phyloP scores from a whole-genome alignment of 371 early-diverging fungal species.

The Conidiobolus incongruus region DNA sequence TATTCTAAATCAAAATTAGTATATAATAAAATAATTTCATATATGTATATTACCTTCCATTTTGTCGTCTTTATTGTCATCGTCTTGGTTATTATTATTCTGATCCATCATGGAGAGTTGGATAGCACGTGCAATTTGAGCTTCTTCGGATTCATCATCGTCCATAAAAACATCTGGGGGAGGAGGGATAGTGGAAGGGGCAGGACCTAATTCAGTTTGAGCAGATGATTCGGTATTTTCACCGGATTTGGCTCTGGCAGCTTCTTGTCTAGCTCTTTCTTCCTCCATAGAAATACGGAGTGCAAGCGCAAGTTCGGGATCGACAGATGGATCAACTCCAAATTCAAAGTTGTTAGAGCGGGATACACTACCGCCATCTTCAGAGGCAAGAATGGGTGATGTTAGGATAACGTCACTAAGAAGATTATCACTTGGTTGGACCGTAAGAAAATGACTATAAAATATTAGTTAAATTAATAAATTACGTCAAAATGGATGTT shows the following conservation, averaged over 20 bases:
- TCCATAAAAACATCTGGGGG: conserved; percentile 26
- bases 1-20: too few relatives aligned
- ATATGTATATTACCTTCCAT: not conserved
- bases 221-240: conserved; percentile 15
- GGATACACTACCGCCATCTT: too few relatives aligned
- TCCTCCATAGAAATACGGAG: conserved; percentile 91
- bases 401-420: conserved; percentile 71
- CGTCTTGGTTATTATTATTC: conserved; percentile 16
- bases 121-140: conserved; percentile 66
- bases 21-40: too few relatives aligned
- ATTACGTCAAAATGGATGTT: not conserved
- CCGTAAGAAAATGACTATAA: conserved; percentile 63
- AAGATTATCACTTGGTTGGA: conserved; percentile 85
- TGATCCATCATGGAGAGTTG: conserved; percentile 56
- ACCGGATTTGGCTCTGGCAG: conserved; percentile 14
- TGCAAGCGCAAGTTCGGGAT: conserved; percentile 92
- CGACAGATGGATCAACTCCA: conserved; percentile 86
- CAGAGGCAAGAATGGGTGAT: conserved; percentile 72
- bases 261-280: conserved; percentile 80
- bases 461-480: not conserved
- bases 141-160: conserved; percentile 60
- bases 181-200: conserved; percentile 10
- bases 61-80: conserved; percentile 6
- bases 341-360: too few relatives aligned
- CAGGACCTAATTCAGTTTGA: conserved; percentile 7